These are phyloP conservation scores for Plenodomus tracheiphilus DNA, from an alignment of 2,329 filamentous ascomycete species.

Conservation along the genomic window DNA sequence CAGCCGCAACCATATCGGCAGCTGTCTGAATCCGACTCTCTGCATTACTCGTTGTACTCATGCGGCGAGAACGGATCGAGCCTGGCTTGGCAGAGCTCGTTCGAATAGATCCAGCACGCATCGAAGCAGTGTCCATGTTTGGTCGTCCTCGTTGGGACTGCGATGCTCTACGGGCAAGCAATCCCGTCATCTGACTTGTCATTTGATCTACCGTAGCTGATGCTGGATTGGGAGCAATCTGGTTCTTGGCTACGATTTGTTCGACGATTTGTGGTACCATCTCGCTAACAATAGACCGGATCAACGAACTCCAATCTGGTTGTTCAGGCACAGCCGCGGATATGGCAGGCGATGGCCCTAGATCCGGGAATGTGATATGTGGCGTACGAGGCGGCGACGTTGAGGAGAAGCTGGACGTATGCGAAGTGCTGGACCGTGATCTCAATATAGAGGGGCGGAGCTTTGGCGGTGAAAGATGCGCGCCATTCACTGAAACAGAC, in stretches of 20 bases:
- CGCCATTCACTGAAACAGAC: not conserved
- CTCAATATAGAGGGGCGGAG: slow-evolving; percentile 8
- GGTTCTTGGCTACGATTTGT: slow-evolving; percentile 35
- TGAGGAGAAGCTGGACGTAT: slow-evolving; percentile 4
- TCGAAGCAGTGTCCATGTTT: slow-evolving; percentile 26
- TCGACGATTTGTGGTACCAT: slow-evolving; percentile 40
- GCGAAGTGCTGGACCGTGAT: slow-evolving; percentile 5
- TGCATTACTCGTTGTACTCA: slow-evolving; percentile 35
- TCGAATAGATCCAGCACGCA: slow-evolving; percentile 1
- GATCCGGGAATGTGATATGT: slow-evolving; percentile 14
- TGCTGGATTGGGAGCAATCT: slow-evolving; percentile 17
- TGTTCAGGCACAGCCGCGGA: slow-evolving; percentile 4
- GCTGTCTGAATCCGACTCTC: slow-evolving; percentile 36
- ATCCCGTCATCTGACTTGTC: slow-evolving; percentile 35
- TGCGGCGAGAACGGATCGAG: slow-evolving; percentile 28
- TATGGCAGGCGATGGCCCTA: slow-evolving; percentile 2
- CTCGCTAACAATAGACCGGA: slow-evolving; percentile 38
- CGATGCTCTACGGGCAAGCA: slow-evolving; percentile 32
- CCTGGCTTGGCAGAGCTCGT: slow-evolving; percentile 6
- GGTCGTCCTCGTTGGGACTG: slow-evolving; percentile 26
- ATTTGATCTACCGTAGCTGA: slow-evolving; percentile 30
- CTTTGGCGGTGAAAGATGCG: slow-evolving; percentile 5
- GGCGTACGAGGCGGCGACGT: slow-evolving; percentile 21
- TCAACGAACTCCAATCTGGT: slow-evolving; percentile 34
- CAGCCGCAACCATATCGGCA: slow-evolving; percentile 39